Percentiles rank a stretch among this genome's conserved stretches.
Evolutionary conservation across 78 protist genomes (phyloP).

Genomic region (Dictyostelium purpureum): DNA sequence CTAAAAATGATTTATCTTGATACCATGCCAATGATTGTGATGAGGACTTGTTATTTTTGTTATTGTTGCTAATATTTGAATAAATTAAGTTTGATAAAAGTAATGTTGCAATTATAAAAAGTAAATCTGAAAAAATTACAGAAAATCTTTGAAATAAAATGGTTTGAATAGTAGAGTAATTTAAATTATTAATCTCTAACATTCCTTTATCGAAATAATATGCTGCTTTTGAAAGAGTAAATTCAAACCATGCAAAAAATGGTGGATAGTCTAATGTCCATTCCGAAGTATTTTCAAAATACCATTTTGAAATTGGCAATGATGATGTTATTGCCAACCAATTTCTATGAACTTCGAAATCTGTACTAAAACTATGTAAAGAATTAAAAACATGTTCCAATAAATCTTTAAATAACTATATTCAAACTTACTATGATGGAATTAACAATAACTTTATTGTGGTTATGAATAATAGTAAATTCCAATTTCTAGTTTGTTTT

Average conservation of each 20-base stretch:
- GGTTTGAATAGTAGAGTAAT: slow-evolving; percentile 58
- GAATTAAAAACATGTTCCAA: background rate
- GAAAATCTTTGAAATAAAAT: slow-evolving; percentile 89
- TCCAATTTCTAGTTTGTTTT: background rate
- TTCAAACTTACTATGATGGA: slow-evolving; percentile 45
- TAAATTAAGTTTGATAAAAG: background rate
- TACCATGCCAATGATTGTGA: slow-evolving; percentile 3
- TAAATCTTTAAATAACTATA: too few species aligned
- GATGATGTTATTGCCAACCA: slow-evolving; percentile 98
- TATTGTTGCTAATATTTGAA: background rate
- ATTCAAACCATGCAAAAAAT: slow-evolving; percentile 97
- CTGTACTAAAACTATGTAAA: slow-evolving; percentile 57
- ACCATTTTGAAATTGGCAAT: slow-evolving; percentile 92
- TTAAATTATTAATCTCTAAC: slow-evolving; percentile 51
- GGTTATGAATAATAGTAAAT: slow-evolving; percentile 5
- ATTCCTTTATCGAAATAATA: slow-evolving; percentile 79
- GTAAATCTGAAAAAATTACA: slow-evolving; percentile 78
- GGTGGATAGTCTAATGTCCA: slow-evolving; percentile 99
- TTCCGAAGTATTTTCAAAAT: slow-evolving; percentile 88
- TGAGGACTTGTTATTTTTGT: background rate
- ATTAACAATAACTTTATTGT: slow-evolving; percentile 22
- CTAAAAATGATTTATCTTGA: slow-evolving; percentile 21
- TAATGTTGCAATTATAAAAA: slow-evolving; percentile 37
- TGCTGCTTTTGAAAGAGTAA: slow-evolving; percentile 78
- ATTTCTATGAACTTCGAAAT: slow-evolving; percentile 97